A percentile compares a stretch with the other conserved stretches of the same genome.
Evolutionary conservation across 306 rosid species (phyloP).

Genomic region (Rubus idaeus): DNA sequence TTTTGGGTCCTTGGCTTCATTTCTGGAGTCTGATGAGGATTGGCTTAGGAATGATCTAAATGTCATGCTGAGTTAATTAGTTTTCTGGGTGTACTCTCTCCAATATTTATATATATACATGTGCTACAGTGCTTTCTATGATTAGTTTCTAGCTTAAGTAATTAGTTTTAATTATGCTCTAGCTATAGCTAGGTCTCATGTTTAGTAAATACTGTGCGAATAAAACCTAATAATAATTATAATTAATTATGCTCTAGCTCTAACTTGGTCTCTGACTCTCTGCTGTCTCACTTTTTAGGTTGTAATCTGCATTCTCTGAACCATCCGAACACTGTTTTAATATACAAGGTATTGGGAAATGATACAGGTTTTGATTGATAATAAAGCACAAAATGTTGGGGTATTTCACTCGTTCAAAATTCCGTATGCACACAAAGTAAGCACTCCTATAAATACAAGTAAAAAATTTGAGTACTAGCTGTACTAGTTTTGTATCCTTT

Average conservation of each 20-base stretch:
- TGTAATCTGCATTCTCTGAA: neutral
- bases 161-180: neutral
- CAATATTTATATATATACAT: neutral
- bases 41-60: slow-evolving; percentile 15
- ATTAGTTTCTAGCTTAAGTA: neutral
- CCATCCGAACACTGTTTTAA: neutral
- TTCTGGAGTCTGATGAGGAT: slow-evolving; percentile 16
- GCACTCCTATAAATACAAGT: neutral
- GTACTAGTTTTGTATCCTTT: neutral
- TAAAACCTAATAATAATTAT: neutral
- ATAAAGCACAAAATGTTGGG: neutral
- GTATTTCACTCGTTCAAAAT: neutral
- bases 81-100: neutral
- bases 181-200: neutral
- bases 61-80: neutral
- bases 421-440: neutral
- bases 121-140: neutral
- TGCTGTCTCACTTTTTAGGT: neutral
- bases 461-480: neutral
- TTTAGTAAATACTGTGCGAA: neutral
- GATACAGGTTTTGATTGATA: neutral
- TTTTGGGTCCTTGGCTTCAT: slow-evolving; percentile 15
- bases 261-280: too few relatives aligned
- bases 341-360: neutral
- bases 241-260: neutral